Evolutionary conservation across 495 filamentous ascomycete genomes (phyloP).

Genomic region (Cercophora newfieldiana): DNA sequence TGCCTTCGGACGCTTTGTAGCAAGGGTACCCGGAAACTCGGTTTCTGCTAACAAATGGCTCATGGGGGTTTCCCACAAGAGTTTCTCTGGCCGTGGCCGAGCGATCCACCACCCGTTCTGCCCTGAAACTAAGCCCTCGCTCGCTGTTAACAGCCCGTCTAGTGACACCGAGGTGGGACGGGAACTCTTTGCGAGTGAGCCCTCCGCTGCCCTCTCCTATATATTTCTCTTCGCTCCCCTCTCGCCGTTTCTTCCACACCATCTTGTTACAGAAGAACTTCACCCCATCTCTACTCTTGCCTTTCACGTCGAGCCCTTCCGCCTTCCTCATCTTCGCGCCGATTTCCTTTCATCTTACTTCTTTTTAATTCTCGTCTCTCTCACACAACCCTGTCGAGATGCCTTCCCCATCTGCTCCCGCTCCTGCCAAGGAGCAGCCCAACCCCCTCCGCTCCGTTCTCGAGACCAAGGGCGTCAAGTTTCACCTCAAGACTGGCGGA

Average conservation of each 20-base stretch:
- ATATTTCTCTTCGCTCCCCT: not conserved
- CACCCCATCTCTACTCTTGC: not conserved
- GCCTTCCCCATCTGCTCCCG: conserved; percentile 17
- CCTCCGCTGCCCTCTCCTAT: not conserved
- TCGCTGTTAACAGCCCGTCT: not conserved
- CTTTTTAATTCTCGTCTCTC: not conserved
- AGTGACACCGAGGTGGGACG: not conserved
- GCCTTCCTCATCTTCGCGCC: not conserved
- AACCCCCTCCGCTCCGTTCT: conserved; percentile 35
- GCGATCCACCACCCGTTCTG: not conserved
- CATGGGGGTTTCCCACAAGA: not conserved
- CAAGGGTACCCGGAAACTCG: conserved; percentile 3
- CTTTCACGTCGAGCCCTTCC: not conserved
- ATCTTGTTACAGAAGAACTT: not conserved
- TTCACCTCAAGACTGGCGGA: conserved; percentile 44
- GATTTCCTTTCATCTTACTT: not conserved
- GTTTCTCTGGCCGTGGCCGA: not conserved
- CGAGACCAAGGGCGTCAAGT: conserved; percentile 38
- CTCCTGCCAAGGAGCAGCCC: conserved; percentile 18
- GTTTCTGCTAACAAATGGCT: conserved; percentile 6
- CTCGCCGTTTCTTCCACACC: not conserved
- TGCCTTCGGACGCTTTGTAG: not conserved
- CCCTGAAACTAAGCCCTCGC: conserved; percentile 9
- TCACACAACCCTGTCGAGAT: conserved; percentile 11
- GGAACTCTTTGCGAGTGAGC: conserved; percentile 5